These are phyloP conservation scores for Stagonosporopsis vannaccii DNA, from an alignment of 2,329 filamentous ascomycete species.

Conservation along the genomic window DNA sequence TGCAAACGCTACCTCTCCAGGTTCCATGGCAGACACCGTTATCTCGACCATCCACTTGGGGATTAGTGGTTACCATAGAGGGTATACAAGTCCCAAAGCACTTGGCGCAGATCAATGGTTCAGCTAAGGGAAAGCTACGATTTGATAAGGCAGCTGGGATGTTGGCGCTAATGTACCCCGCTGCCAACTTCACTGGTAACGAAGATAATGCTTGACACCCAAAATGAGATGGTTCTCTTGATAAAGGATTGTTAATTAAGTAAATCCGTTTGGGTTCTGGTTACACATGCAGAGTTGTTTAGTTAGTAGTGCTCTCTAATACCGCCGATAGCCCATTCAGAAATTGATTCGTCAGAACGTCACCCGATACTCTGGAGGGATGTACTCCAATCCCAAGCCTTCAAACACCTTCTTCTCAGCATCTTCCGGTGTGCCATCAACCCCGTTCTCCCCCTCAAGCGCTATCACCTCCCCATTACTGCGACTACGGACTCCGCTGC, in stretches of 20 bases:
- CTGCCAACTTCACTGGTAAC: neutral
- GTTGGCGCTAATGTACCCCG: constrained; percentile 7
- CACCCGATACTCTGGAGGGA: constrained; percentile 54
- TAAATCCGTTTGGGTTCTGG: neutral
- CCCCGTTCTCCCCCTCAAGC: constrained; percentile 60
- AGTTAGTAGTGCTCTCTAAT: too few species aligned
- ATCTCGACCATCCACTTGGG: constrained; percentile 26
- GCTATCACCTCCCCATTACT: constrained; percentile 74
- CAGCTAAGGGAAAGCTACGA: neutral
- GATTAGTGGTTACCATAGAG: constrained; percentile 38
- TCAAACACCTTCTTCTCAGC: constrained; percentile 83
- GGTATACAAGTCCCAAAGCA: constrained; percentile 42
- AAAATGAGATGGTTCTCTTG: neutral
- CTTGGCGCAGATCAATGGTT: constrained; percentile 24
- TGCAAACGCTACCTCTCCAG: constrained; percentile 21
- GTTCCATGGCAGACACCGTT: constrained; percentile 30
- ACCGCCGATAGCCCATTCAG: neutral
- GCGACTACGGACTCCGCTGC: constrained; percentile 79
- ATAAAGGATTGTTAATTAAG: neutral
- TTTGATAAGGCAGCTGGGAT: constrained; percentile 1
- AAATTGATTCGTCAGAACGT: constrained; percentile 47
- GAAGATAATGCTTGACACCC: neutral
- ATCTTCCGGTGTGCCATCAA: constrained; percentile 66
- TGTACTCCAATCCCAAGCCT: constrained; percentile 68
- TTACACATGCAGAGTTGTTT: neutral